These are phyloP conservation scores for Russula foetens DNA, from an alignment of 768 basidiomycete genomes.

Conservation along the genomic window DNA sequence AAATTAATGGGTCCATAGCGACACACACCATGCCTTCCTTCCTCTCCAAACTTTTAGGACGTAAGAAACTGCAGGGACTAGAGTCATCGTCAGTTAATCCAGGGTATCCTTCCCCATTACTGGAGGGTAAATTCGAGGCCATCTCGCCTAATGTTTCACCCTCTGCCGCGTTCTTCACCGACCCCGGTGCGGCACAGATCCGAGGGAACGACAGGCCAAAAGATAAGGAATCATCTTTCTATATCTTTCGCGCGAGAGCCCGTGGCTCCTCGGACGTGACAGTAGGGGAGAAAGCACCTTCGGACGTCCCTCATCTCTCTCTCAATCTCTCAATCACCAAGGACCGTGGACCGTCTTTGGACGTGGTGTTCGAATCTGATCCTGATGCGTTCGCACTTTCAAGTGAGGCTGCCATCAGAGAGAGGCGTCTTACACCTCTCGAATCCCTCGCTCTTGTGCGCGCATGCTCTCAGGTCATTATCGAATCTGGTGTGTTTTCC, in stretches of 20 bases:
- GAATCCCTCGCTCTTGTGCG: conserved; percentile 60
- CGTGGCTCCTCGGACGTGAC: conserved; percentile 31
- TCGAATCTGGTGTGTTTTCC: conserved; percentile 46
- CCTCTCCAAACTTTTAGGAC: conserved; percentile 69
- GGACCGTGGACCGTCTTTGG: conserved; percentile 41
- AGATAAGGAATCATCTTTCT: conserved; percentile 36
- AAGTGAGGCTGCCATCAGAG: conserved; percentile 47
- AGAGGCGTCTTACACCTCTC: conserved; percentile 48
- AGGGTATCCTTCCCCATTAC: conserved; percentile 37
- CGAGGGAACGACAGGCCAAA: conserved; percentile 32
- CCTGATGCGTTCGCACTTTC: conserved; percentile 39
- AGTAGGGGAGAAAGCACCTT: conserved; percentile 27
- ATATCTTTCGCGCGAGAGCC: conserved; percentile 44
- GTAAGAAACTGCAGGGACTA: conserved; percentile 53
- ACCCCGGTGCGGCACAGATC: conserved; percentile 24
- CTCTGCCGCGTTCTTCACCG: conserved; percentile 24
- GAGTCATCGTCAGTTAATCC: conserved; percentile 35
- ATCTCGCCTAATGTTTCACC: conserved; percentile 43
- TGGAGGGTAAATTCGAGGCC: conserved; percentile 71
- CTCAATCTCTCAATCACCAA: conserved; percentile 51
- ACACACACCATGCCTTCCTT: conserved; percentile 46
- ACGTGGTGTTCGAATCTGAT: conserved; percentile 53
- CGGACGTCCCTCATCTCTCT: conserved; percentile 47
- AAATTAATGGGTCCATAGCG: conserved; percentile 8
- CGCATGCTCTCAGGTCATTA: conserved; percentile 60